Percentiles rank a stretch among this genome's conserved stretches.
Evolutionary conservation across 805 yeast genomes (phyloP).

Genomic region (Metschnikowia anglica): DNA sequence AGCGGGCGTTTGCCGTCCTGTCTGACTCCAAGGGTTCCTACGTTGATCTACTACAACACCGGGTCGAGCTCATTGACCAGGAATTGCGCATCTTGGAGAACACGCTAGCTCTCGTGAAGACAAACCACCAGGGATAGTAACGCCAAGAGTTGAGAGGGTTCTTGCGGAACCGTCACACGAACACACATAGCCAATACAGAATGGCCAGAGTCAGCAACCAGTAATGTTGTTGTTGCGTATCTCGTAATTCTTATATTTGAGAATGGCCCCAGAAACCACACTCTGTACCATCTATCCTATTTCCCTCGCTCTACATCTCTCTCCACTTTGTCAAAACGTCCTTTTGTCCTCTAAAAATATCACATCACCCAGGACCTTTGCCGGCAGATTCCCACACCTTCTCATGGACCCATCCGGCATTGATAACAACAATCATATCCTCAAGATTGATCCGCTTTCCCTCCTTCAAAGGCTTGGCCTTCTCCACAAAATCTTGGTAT

Average conservation of each 20-base stretch:
- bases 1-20: slow-evolving; percentile 15
- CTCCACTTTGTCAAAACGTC: background rate
- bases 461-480: slow-evolving; percentile 62
- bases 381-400: slow-evolving; percentile 69
- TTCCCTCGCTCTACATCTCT: background rate
- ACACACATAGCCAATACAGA: no score
- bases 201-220: no score
- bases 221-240: background rate
- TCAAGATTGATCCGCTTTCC: slow-evolving; percentile 63
- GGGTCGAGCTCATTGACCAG: slow-evolving; percentile 71
- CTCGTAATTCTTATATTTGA: background rate
- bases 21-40: slow-evolving; percentile 8
- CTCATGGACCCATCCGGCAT: slow-evolving; percentile 81
- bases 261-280: background rate
- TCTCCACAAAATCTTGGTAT: slow-evolving; percentile 67
- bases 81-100: slow-evolving; percentile 68
- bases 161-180: no score
- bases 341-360: background rate
- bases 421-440: slow-evolving; percentile 69
- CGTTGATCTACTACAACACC: slow-evolving; percentile 24
- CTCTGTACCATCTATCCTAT: background rate
- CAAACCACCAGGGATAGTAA: background rate
- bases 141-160: no score
- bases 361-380: slow-evolving; percentile 23
- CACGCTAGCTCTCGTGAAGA: slow-evolving; percentile 35